Evolutionary conservation across 2,329 filamentous ascomycete species (phyloP), one percentile per base, ranked within the genome.

Genomic region (Aurifilum marmelostoma): DNA sequence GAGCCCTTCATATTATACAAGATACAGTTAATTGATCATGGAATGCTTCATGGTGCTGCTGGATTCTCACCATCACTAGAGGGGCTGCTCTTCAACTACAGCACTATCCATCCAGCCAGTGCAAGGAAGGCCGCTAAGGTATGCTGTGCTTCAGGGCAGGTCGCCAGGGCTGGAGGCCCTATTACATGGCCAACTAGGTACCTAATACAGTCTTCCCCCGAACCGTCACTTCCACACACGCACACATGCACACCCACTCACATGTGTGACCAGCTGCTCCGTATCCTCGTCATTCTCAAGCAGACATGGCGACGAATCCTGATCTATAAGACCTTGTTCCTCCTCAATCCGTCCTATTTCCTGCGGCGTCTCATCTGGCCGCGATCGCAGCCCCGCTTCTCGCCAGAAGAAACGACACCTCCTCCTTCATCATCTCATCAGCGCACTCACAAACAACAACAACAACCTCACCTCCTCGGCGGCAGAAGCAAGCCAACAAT

Each of bases 271-370:
- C 62, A 61, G 43, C 56, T 63, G 11, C 39, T 59, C 32, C 12
- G 41, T 16, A 24, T 65, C 64, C 39, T 71, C 37, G 41, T 69
- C 21, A 39, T 69, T 21, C 47, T 56, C 34, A 63, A 65, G 43
- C 69, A 71, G 64, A 65, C 47, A 67, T 71, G 69, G 69, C 68
- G 69, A 66, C 67, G 65, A 50, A n/a, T 60, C 60, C 59, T 69
- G 54, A 47, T 71, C 9, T 71, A 71, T 61, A 71, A 71, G 50
- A 69, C 69, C 12, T 27, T 71, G 18, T 39, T 71, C 6, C 50
- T 62, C 29, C 54, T 67, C 16, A 61, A 67, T n/a, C 69, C 69
- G 9, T 69, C 41, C 41, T 69, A 69, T 41, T 65, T 69, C 21
- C 54, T 71, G 29, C 61, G 67, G 32, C 59, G 67, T 24, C 64